Conservation (phyloP, 495 filamentous ascomycete species). For the Lepraria neglecta region DNA sequence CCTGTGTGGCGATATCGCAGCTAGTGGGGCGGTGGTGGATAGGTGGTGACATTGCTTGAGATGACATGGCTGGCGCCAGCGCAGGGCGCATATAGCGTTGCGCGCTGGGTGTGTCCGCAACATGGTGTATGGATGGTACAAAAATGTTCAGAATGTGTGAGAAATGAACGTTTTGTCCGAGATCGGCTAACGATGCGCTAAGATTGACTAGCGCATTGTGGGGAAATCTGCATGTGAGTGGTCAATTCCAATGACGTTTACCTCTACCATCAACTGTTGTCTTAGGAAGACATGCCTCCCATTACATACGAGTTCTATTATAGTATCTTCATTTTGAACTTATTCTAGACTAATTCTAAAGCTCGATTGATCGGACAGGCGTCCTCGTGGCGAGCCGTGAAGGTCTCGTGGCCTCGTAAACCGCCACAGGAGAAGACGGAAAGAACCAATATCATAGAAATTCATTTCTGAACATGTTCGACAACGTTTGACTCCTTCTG, state of each 20-base stretch:
- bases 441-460: too few species aligned
- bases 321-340: too few species aligned
- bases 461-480: too few species aligned
- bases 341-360: too few species aligned
- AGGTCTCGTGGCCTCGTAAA: too few species aligned
- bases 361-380: too few species aligned
- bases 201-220: constrained; percentile 10
- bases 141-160: background rate
- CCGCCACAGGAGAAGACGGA: too few species aligned
- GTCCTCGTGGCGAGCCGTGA: too few species aligned
- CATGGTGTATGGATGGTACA: constrained; percentile 8
- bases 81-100: constrained; percentile 7
- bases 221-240: background rate
- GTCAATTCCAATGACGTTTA: background rate
- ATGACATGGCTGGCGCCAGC: constrained; percentile 15
- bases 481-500: too few species aligned
- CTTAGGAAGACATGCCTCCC: too few species aligned
- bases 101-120: constrained; percentile 4
- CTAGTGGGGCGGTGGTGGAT: constrained; percentile 38
- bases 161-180: background rate
- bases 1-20: constrained; percentile 44
- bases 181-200: background rate
- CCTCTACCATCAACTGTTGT: too few species aligned
- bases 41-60: constrained; percentile 25
- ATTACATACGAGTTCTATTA: too few species aligned